Evolutionary conservation across 148 eudicot species (phyloP), one percentile per base, ranked within the genome.

Genomic region (Cornus suecica): DNA sequence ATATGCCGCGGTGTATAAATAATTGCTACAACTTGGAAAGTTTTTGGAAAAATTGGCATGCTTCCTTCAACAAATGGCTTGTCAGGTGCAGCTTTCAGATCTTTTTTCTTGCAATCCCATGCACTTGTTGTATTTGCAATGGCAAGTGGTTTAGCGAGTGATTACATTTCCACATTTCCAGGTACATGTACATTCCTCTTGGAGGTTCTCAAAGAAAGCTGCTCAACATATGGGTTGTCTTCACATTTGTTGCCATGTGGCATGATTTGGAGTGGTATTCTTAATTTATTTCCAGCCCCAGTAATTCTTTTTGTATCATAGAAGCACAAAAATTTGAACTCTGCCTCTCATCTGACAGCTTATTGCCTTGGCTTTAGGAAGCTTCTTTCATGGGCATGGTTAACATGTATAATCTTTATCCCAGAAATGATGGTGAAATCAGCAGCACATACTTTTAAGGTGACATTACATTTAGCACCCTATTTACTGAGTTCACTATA

Each of bases 1-100:
- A 94, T 84, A 92, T 94, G 99, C 99, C 97, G 31, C 88, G 83
- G 81, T 94, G 99, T 83, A 82, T 94, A 80, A 94, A 94, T 88
- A 94, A 94, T 82, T 94, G 99, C 83, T 85, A 94, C 86, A 89
- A 88, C 87, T 73, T 94, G 82, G 94, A 90, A 83, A 88, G 89
- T 73, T 94, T 94, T 83, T 94, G 99, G 99, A 94, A 91, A 86
- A 92, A 85, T 75, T 92, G 99, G 99, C 99, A 94, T 90, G 99
- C 96, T 79, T 94, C 99, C 20, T 94, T 76, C 86, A 94, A 94
- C 84, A 94, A 91, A 79, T 92, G 99, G 99, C 99, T 94, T 80
- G 99, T 94, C 74, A 92, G 97, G 99, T 92, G 73, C 58, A 76
- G 48, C 52, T 75, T 80, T 79, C 66, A 70, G 34, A 54, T 70